These are phyloP conservation scores for Barnettozyma siamensis DNA, from an alignment of 805 yeast genomes.

Conservation along the genomic window DNA sequence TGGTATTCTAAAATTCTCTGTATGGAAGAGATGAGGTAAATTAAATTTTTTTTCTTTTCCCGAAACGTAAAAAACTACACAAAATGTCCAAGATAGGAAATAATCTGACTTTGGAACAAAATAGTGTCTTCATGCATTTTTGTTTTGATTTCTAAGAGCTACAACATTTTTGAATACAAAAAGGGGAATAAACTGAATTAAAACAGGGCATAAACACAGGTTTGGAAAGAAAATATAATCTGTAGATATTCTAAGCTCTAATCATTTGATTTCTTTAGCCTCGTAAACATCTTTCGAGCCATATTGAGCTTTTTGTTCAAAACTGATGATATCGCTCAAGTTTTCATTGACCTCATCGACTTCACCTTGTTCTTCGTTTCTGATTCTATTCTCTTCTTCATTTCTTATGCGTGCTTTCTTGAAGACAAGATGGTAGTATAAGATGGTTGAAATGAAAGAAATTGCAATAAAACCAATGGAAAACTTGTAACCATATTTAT, in stretches of 20 bases:
- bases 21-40: conserved; percentile 8
- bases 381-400: neutral
- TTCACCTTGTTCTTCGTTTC: neutral
- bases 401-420: neutral
- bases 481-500: conserved; percentile 31
- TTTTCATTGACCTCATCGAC: conserved; percentile 1
- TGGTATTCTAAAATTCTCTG: neutral
- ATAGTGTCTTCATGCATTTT: neutral
- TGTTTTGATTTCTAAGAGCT: neutral
- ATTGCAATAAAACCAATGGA: conserved; percentile 1
- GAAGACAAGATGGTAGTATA: neutral
- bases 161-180: neutral
- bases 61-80: neutral
- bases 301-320: conserved; percentile 1
- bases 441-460: neutral
- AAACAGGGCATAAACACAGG: neutral
- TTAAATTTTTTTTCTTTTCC: conserved; percentile 1
- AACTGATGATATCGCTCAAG: neutral
- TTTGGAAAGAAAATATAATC: no score
- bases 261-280: conserved; percentile 1
- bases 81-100: conserved; percentile 1
- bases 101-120: neutral
- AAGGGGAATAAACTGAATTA: no score
- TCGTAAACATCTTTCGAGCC: conserved; percentile 1
- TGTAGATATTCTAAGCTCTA: no score